A percentile compares a stretch with the other conserved stretches of the same genome.
Evolutionary conservation across 2,329 filamentous ascomycete species (phyloP).

Genomic region (Xylariaceae sp.): DNA sequence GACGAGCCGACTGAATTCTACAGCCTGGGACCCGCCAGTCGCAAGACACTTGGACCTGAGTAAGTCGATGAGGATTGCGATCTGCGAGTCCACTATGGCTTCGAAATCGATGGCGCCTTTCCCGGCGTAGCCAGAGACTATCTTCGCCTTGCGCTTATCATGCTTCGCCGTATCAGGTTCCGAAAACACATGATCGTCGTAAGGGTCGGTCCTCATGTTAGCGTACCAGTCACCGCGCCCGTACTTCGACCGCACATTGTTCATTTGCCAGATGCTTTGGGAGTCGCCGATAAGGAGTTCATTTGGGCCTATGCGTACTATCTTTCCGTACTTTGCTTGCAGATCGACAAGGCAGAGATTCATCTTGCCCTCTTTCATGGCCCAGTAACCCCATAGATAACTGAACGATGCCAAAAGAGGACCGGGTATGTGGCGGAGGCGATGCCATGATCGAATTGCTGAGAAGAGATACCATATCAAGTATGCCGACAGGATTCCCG

Average conservation of each 20-base stretch:
- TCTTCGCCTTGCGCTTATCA: slow-evolving; percentile 29
- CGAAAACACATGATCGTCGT: slow-evolving; percentile 26
- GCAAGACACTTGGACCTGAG: slow-evolving; percentile 21
- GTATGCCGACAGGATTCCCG: slow-evolving; percentile 4
- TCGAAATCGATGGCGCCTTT: slow-evolving; percentile 28
- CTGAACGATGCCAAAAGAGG: slow-evolving; percentile 26
- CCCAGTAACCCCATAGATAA: slow-evolving; percentile 26
- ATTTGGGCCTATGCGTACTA: slow-evolving; percentile 30
- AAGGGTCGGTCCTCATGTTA: slow-evolving; percentile 27
- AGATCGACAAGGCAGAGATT: slow-evolving; percentile 20
- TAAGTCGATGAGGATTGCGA: slow-evolving; percentile 22
- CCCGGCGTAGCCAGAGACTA: slow-evolving; percentile 26
- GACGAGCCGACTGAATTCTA: slow-evolving; percentile 26
- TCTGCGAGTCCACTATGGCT: slow-evolving; percentile 23
- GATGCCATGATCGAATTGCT: slow-evolving; percentile 22
- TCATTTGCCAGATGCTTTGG: slow-evolving; percentile 27
- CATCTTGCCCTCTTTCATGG: slow-evolving; percentile 20
- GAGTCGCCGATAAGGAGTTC: slow-evolving; percentile 27
- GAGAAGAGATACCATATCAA: slow-evolving; percentile 18
- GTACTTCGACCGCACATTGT: slow-evolving; percentile 28
- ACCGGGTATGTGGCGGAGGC: slow-evolving; percentile 28
- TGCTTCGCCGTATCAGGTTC: slow-evolving; percentile 25
- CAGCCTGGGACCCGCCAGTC: slow-evolving; percentile 5
- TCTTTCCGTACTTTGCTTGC: slow-evolving; percentile 27
- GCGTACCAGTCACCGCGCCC: slow-evolving; percentile 26